A percentile compares a stretch with the other conserved stretches of the same genome.
Evolutionary conservation across 805 yeast species (phyloP).

Genomic region (Candida pini): DNA sequence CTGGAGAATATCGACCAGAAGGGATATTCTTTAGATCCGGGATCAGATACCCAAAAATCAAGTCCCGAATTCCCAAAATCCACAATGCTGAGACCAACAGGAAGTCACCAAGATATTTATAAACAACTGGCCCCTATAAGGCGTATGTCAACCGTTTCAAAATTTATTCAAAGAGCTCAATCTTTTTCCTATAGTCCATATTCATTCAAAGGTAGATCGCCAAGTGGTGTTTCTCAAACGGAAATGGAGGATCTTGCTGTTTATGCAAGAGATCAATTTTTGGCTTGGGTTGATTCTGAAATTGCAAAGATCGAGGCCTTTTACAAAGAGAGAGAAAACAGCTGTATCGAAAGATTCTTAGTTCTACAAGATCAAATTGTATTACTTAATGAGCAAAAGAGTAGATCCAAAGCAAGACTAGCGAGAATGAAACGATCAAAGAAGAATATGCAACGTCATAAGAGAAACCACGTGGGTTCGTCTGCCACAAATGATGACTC

Average conservation of each 20-base stretch:
- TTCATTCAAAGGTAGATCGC: background rate
- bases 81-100: too few species aligned
- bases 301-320: constrained; percentile 55
- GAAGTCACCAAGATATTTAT: too few species aligned
- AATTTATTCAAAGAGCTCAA: constrained; percentile 13
- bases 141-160: constrained; percentile 23
- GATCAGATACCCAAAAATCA: background rate
- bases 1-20: background rate
- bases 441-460: constrained; percentile 2
- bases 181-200: constrained; percentile 8
- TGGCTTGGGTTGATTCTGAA: constrained; percentile 64
- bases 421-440: constrained; percentile 7
- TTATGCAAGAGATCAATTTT: constrained; percentile 44
- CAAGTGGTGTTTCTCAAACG: constrained; percentile 8
- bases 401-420: constrained; percentile 17
- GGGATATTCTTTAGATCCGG: background rate
- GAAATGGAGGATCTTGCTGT: constrained; percentile 29
- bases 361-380: constrained; percentile 64
- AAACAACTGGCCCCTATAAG: too few species aligned
- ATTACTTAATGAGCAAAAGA: constrained; percentile 52
- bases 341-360: constrained; percentile 52
- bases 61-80: too few species aligned
- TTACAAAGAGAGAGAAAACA: constrained; percentile 55
- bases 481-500: background rate
- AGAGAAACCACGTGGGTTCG: too few species aligned